Evolutionary conservation across 2,329 filamentous ascomycete genomes (phyloP).

Genomic region (Metarhizium robertsii): DNA sequence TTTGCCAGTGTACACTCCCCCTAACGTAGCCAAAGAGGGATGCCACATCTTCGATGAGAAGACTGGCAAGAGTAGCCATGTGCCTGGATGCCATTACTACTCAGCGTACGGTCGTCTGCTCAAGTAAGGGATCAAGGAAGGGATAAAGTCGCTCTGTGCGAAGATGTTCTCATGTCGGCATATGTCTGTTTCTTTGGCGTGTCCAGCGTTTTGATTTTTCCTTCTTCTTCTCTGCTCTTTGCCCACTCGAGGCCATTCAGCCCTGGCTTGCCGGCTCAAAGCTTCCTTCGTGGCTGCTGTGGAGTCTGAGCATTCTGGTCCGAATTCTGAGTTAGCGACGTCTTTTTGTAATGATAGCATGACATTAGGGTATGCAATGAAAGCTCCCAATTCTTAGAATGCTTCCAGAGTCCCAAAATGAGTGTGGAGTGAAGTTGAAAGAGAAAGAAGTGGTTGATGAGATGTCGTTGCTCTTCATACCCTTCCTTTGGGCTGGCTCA

Average conservation of each 20-base stretch:
- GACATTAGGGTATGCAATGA: slow-evolving; percentile 13
- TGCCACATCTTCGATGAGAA: slow-evolving; percentile 73
- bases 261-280: background rate
- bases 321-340: background rate
- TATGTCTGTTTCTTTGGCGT: slow-evolving; percentile 1
- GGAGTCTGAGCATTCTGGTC: background rate
- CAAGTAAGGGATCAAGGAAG: slow-evolving; percentile 15
- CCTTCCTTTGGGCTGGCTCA: slow-evolving; percentile 13
- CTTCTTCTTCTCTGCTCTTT: background rate
- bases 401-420: slow-evolving; percentile 1
- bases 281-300: background rate
- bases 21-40: slow-evolving; percentile 74
- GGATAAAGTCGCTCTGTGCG: background rate
- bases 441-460: slow-evolving; percentile 6
- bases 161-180: background rate
- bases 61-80: slow-evolving; percentile 65
- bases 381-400: slow-evolving; percentile 8
- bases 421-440: slow-evolving; percentile 12
- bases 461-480: slow-evolving; percentile 11
- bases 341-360: slow-evolving; percentile 6
- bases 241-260: background rate
- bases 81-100: slow-evolving; percentile 63
- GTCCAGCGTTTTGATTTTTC: slow-evolving; percentile 5
- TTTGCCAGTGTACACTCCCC: slow-evolving; percentile 66
- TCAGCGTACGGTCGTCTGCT: slow-evolving; percentile 50